Evolutionary conservation across 176 grass and related monocot species (phyloP).

Genomic region (Eremochloa ophiuroides): DNA sequence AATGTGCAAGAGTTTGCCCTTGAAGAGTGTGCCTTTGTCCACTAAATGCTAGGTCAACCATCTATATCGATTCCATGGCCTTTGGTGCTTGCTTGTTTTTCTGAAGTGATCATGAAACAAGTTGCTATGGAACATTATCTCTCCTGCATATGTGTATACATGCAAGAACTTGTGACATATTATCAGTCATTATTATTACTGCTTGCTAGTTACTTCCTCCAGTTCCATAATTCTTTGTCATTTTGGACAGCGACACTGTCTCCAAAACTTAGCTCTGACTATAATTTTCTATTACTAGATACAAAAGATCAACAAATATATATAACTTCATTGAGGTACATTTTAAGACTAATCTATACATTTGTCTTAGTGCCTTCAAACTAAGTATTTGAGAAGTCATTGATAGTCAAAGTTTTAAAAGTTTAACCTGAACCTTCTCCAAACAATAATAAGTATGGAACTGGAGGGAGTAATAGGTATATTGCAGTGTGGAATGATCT

Average conservation of each 20-base stretch:
- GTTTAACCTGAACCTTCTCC: neutral
- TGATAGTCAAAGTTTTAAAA: no score
- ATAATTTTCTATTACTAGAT: neutral
- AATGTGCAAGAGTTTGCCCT: constrained; percentile 32
- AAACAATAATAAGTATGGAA: neutral
- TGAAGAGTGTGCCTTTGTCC: constrained; percentile 41
- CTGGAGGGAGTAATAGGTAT: neutral
- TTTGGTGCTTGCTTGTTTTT: constrained; percentile 16
- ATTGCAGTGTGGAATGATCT: neutral
- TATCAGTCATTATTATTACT: neutral
- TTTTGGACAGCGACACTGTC: neutral
- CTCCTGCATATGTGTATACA: neutral
- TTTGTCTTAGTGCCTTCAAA: neutral
- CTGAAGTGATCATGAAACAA: constrained; percentile 31
- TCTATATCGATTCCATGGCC: constrained; percentile 28
- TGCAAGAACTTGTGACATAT: neutral
- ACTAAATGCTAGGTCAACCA: constrained; percentile 48
- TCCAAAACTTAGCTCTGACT: neutral
- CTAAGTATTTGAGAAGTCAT: neutral
- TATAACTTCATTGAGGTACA: neutral
- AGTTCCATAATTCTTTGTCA: neutral
- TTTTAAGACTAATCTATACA: neutral
- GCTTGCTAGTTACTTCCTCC: neutral
- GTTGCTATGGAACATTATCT: constrained; percentile 26
- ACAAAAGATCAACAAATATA: neutral